Base-by-base conservation (phyloP, 345 rosid species). In the Ceriops decandra region DNA sequence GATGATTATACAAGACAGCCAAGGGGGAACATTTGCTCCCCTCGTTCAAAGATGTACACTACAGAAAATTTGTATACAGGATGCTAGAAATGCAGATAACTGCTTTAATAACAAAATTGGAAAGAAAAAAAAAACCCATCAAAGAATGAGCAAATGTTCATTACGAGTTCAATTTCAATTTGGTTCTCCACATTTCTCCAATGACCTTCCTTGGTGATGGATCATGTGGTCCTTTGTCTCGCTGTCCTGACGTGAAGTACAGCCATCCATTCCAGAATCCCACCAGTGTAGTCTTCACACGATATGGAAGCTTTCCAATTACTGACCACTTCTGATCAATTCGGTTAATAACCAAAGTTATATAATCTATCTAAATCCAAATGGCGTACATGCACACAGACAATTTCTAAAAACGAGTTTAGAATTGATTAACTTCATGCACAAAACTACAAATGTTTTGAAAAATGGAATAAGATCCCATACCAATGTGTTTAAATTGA, bases 201-300 rank as follows among this genome's bases (percentile, higher is more conserved):
- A 85, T 56, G 32, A 95, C 97, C 82, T 95, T 95, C 77, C 67
- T 88, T 0, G 97, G 99, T 2, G 89, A 72, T 6, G 99, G 97
- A 83, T 95, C 85, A 57, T 74, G 80, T 17, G 90, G 89, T 61
- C 99, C 99, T 76, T 71, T 95, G 79, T 95, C 96, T 70, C 96
- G 91, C 76, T 95, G 96, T 72, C 99, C 99, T 1, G 97, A 95
- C 30, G 97, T 95, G 80, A 89, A 90, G 82, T 95, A 91, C 68
- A 95, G 68, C 82, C 85, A 81, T 51, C 96, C 99, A 26, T 90
- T 76, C 95, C 96, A 89, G 70, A 79, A 87, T 1, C 96, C 96
- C 38, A 88, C 97, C 38, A 89, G 82, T 0, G 96, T 91, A 7
- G 98, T 93, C 79, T 91, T 91, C 78, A 93, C 95, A n/a, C 97